A percentile compares a stretch with the other conserved stretches of the same genome.
Evolutionary conservation across 1,284 basidiomycete genomes (phyloP).

Genomic region (Inonotus hispidus): DNA sequence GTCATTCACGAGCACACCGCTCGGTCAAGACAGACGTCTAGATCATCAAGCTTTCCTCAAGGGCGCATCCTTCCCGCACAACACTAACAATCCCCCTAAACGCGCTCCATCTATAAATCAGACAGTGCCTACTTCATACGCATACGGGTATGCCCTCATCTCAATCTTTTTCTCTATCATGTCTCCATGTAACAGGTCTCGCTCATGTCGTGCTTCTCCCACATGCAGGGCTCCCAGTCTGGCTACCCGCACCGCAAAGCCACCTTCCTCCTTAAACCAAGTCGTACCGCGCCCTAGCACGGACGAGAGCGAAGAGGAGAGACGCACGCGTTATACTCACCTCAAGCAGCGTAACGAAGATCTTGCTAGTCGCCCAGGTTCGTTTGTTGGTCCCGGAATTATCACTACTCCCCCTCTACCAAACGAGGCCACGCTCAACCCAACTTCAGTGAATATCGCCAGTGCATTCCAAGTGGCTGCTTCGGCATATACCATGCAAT

Average conservation of each 20-base stretch:
- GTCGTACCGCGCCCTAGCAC: constrained; percentile 22
- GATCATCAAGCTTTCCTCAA: constrained; percentile 73
- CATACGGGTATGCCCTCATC: constrained; percentile 53
- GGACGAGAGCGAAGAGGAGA: constrained; percentile 33
- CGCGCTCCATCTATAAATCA: constrained; percentile 34
- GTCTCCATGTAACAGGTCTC: constrained; percentile 4
- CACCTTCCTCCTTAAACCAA: constrained; percentile 16
- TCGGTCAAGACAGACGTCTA: constrained; percentile 77
- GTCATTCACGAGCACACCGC: constrained; percentile 78
- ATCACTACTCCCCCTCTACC: constrained; percentile 47
- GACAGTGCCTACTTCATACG: constrained; percentile 51
- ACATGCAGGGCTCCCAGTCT: constrained; percentile 48
- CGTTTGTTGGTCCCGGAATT: constrained; percentile 25
- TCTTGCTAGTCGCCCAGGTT: constrained; percentile 28
- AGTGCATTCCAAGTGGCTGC: constrained; percentile 72
- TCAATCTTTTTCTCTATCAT: constrained; percentile 1
- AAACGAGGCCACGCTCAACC: constrained; percentile 64
- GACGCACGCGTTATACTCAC: constrained; percentile 45
- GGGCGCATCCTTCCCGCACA: constrained; percentile 41
- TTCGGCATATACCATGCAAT: constrained; percentile 30
- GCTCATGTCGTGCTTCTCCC: constrained; percentile 17
- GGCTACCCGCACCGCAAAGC: constrained; percentile 37
- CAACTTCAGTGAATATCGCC: constrained; percentile 81
- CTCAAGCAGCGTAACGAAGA: constrained; percentile 46
- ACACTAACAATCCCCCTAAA: constrained; percentile 27